Evolutionary conservation across 2,329 filamentous ascomycete genomes (phyloP).

Genomic region (Pestalotiopsis sp.): DNA sequence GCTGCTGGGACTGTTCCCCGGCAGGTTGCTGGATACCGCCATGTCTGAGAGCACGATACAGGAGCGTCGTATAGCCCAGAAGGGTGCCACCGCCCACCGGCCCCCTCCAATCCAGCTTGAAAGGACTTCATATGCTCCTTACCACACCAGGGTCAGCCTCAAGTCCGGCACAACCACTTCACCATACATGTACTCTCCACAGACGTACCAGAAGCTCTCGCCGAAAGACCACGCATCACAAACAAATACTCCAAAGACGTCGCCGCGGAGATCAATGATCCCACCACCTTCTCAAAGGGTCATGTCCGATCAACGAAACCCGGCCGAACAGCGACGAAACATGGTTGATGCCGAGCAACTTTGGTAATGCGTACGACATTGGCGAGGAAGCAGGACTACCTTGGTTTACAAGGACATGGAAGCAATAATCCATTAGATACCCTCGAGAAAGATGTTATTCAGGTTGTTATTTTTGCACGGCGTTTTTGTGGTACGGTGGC

Average conservation of each 20-base stretch:
- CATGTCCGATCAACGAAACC: conserved; percentile 27
- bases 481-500: not conserved
- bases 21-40: conserved; percentile 24
- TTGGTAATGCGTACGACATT: conserved; percentile 25
- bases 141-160: conserved; percentile 20
- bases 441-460: not conserved
- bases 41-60: conserved; percentile 19
- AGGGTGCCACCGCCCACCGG: conserved; percentile 16
- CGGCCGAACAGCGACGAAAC: conserved; percentile 25
- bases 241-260: conserved; percentile 9
- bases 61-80: conserved; percentile 16
- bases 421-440: not conserved
- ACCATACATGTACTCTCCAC: conserved; percentile 13
- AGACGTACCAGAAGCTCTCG: not conserved
- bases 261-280: conserved; percentile 1
- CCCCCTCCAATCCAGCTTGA: conserved; percentile 21
- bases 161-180: conserved; percentile 19
- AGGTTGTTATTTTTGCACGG: not conserved
- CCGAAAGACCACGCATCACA: not conserved
- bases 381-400: not conserved
- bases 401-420: not conserved
- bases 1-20: conserved; percentile 28
- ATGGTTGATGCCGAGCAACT: conserved; percentile 33
- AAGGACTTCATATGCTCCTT: conserved; percentile 18
- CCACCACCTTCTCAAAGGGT: conserved; percentile 16